These are phyloP conservation scores for Boletus tomentosulus DNA, from an alignment of 768 basidiomycete genomes.

Conservation along the genomic window DNA sequence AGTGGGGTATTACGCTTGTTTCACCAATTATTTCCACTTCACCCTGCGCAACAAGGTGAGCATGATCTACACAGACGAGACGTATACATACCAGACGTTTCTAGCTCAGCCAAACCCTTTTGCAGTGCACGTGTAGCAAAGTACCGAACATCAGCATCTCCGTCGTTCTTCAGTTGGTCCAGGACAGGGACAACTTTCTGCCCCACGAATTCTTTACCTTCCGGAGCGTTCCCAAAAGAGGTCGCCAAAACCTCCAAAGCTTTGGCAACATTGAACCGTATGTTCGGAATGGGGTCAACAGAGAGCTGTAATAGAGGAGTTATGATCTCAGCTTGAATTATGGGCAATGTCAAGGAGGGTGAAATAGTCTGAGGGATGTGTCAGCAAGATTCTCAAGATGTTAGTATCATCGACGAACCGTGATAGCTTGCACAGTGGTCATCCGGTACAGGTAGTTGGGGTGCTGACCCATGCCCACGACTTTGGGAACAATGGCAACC, in stretches of 20 bases:
- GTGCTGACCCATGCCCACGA: conserved; percentile 94
- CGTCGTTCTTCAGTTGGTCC: conserved; percentile 82
- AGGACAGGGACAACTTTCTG: conserved; percentile 77
- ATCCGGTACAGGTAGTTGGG: conserved; percentile 97
- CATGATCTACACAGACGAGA: not conserved
- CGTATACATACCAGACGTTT: conserved; percentile 36
- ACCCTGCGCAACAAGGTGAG: conserved; percentile 15
- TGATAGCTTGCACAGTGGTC: conserved; percentile 98
- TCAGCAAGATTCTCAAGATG: conserved; percentile 1
- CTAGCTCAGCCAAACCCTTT: conserved; percentile 38
- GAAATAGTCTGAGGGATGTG: conserved; percentile 75
- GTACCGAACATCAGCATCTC: conserved; percentile 95
- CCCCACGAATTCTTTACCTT: conserved; percentile 72
- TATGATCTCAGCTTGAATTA: conserved; percentile 80
- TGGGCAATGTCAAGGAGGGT: conserved; percentile 80
- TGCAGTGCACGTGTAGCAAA: conserved; percentile 83
- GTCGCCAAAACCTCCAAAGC: conserved; percentile 84
- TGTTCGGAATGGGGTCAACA: conserved; percentile 93
- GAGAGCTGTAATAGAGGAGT: conserved; percentile 79
- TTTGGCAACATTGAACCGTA: conserved; percentile 98
- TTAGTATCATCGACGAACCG: conserved; percentile 48
- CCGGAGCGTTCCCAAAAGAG: conserved; percentile 56
- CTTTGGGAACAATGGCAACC: conserved; percentile 90
- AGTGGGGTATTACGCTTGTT: conserved; percentile 30
- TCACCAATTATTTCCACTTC: conserved; percentile 18